These are phyloP conservation scores for Lactuca sativa DNA, from an alignment of 129 eudicot genomes.

Conservation along the genomic window DNA sequence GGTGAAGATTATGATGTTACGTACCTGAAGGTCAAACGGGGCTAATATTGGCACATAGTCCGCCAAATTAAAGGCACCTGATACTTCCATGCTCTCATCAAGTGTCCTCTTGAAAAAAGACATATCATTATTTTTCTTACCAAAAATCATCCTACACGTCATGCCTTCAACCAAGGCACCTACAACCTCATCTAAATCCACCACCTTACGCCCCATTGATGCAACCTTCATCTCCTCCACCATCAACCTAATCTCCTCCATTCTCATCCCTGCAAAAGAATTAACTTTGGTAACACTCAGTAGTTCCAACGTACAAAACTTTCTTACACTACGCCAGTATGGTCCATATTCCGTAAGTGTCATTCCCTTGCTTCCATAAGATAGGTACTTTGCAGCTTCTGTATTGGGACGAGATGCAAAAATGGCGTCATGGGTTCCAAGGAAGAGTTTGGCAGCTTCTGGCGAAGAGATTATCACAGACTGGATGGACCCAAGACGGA, in stretches of 20 bases:
- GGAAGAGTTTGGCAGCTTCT: too few relatives aligned
- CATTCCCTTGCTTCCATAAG: conserved; percentile 27
- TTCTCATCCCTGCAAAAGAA: conserved; percentile 33
- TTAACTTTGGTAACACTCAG: conserved; percentile 27
- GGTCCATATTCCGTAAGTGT: conserved; percentile 28
- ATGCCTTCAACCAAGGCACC: conserved; percentile 31
- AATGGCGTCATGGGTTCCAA: too few relatives aligned
- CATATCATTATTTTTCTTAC: conserved; percentile 28
- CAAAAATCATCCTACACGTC: conserved; percentile 41
- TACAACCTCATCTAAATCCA: conserved; percentile 25
- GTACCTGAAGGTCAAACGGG: conserved; percentile 40
- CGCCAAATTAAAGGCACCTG: conserved; percentile 28
- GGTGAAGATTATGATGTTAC: not conserved
- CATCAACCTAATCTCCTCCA: conserved; percentile 28
- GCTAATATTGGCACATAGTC: conserved; percentile 36
- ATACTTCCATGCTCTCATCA: conserved; percentile 10
- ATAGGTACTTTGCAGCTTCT: conserved; percentile 18
- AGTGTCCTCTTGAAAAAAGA: conserved; percentile 21
- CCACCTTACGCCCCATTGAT: conserved; percentile 4
- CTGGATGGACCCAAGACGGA: too few relatives aligned
- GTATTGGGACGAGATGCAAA: conserved; percentile 40
- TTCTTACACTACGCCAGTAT: conserved; percentile 40
- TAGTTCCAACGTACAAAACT: conserved; percentile 33
- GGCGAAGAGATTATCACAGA: too few relatives aligned
- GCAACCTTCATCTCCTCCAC: conserved; percentile 11